phyloP scores from a whole-genome alignment of 2,329 filamentous ascomycete species.

The Beauveria caledonica region DNA sequence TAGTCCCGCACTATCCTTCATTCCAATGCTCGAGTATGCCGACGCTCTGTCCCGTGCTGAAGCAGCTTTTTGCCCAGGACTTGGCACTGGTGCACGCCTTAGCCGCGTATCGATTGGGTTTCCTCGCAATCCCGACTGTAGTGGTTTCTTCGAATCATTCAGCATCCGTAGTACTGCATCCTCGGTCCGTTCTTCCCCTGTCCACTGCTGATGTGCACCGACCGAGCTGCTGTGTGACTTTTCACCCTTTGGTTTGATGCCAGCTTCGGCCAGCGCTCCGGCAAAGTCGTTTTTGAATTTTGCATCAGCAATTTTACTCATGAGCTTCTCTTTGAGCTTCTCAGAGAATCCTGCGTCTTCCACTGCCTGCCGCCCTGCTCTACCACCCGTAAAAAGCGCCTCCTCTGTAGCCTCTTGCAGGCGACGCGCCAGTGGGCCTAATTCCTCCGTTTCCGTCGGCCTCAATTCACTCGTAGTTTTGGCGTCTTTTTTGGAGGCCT shows the following conservation, averaged over 20 bases:
- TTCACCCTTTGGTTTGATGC: conserved; percentile 31
- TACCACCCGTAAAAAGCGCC: conserved; percentile 49
- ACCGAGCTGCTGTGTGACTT: not conserved
- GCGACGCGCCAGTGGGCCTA: conserved; percentile 46
- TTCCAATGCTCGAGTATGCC: conserved; percentile 41
- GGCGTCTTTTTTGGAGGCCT: conserved; percentile 5
- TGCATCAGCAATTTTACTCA: conserved; percentile 48
- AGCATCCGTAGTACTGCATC: conserved; percentile 81
- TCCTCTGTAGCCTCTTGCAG: conserved; percentile 57
- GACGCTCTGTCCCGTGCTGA: conserved; percentile 49
- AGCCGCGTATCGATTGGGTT: conserved; percentile 47
- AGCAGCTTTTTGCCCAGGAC: conserved; percentile 39
- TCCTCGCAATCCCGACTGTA: conserved; percentile 43
- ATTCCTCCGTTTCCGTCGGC: conserved; percentile 12
- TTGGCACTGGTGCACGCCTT: conserved; percentile 29
- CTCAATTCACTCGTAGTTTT: not conserved
- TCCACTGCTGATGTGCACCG: conserved; percentile 50
- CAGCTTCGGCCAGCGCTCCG: conserved; percentile 39
- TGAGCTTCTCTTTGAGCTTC: conserved; percentile 50
- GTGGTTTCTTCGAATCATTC: conserved; percentile 66
- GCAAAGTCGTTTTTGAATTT: conserved; percentile 45
- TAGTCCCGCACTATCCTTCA: conserved; percentile 42
- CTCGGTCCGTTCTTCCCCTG: conserved; percentile 62
- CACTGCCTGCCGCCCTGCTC: conserved; percentile 49
- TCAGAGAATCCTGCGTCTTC: conserved; percentile 57